Evolutionary conservation across 192 early-diverging fungal genomes (phyloP).

Genomic region (Podila verticillata): DNA sequence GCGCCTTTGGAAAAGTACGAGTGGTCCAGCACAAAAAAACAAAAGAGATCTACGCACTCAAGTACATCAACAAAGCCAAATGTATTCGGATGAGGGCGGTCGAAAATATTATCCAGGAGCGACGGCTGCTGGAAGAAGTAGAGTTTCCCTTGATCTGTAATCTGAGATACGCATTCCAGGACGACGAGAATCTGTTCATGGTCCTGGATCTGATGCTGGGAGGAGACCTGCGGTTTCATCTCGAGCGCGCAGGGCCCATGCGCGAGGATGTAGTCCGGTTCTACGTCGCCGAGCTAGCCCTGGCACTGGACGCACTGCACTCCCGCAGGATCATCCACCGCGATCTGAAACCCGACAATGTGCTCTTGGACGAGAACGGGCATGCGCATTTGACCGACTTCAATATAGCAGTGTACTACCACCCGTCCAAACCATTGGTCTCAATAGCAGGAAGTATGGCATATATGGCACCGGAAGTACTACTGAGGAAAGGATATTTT

Average conservation of each 20-base stretch:
- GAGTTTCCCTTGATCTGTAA: conserved; percentile 89
- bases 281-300: conserved; percentile 76
- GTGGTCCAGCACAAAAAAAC: conserved; percentile 90
- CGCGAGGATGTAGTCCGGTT: conserved; percentile 75
- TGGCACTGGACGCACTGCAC: conserved; percentile 78
- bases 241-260: conserved; percentile 73
- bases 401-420: conserved; percentile 84
- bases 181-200: conserved; percentile 94
- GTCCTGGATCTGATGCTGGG: conserved; percentile 95
- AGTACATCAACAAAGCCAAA: conserved; percentile 96
- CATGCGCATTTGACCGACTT: conserved; percentile 89
- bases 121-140: conserved; percentile 87
- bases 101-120: conserved; percentile 91
- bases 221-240: conserved; percentile 92
- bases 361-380: conserved; percentile 78
- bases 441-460: conserved; percentile 86
- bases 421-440: conserved; percentile 69
- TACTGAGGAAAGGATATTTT: conserved; percentile 65
- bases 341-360: conserved; percentile 90
- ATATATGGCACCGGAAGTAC: conserved; percentile 89
- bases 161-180: conserved; percentile 95
- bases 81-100: conserved; percentile 89
- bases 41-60: conserved; percentile 88
- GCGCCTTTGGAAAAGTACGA: conserved; percentile 96
- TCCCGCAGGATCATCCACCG: conserved; percentile 76